Percentiles rank a stretch among this genome's conserved stretches.
Evolutionary conservation across 495 filamentous ascomycete species (phyloP).

Genomic region (Opeltia flavorubescens): DNA sequence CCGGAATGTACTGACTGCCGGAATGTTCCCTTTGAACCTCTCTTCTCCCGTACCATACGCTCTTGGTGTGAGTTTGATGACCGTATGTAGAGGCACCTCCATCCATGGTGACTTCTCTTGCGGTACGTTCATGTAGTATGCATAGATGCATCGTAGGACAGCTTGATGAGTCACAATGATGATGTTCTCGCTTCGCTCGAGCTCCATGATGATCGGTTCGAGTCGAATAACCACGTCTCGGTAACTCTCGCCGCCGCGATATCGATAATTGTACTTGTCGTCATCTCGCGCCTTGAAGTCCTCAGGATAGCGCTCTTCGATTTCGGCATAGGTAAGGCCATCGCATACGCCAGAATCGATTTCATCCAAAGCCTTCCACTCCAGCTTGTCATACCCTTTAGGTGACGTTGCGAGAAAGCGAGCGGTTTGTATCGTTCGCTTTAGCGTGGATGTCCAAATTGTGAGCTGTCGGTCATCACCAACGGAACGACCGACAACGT

Average conservation of each 20-base stretch:
- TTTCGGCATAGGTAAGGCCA: slow-evolving; percentile 86
- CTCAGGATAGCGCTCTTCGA: slow-evolving; percentile 77
- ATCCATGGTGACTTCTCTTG: slow-evolving; percentile 96
- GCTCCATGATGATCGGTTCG: slow-evolving; percentile 98
- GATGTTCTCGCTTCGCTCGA: slow-evolving; percentile 90
- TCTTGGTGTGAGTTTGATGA: slow-evolving; percentile 89
- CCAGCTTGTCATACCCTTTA: slow-evolving; percentile 67
- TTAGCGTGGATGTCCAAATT: slow-evolving; percentile 93
- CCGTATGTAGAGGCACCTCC: slow-evolving; percentile 82
- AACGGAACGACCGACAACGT: slow-evolving; percentile 65
- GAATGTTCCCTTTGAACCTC: slow-evolving; percentile 75
- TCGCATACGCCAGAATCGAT: slow-evolving; percentile 94
- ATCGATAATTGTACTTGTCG: slow-evolving; percentile 98
- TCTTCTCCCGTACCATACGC: slow-evolving; percentile 90
- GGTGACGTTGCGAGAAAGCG: slow-evolving; percentile 51
- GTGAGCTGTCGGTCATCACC: slow-evolving; percentile 71
- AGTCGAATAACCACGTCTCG: slow-evolving; percentile 95
- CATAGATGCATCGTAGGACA: slow-evolving; percentile 90
- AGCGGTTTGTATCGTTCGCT: slow-evolving; percentile 83
- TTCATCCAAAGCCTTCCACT: slow-evolving; percentile 98
- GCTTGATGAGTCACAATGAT: slow-evolving; percentile 97
- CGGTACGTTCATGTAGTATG: slow-evolving; percentile 94
- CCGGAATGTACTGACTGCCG: slow-evolving; percentile 87
- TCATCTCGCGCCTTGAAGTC: slow-evolving; percentile 91
- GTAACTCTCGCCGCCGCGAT: slow-evolving; percentile 92